phyloP scores from a whole-genome alignment of 768 basidiomycete genomes.

The Royoungia palumana region DNA sequence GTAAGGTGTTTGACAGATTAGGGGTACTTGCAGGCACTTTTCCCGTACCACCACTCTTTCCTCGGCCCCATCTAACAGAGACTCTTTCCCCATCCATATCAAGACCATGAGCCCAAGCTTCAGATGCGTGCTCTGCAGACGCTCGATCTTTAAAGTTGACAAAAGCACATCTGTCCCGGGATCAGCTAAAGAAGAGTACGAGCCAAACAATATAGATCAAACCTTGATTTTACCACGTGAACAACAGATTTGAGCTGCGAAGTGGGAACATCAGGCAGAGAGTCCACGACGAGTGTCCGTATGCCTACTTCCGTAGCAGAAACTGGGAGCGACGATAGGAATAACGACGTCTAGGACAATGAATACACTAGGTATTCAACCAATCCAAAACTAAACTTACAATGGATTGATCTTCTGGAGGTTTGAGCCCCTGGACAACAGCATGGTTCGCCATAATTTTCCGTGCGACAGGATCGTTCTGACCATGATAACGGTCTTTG shows the following conservation, averaged over 20 bases:
- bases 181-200: background rate
- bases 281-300: constrained; percentile 66
- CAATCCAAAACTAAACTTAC: constrained; percentile 47
- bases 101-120: constrained; percentile 86
- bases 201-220: constrained; percentile 8
- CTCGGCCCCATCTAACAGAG: constrained; percentile 86
- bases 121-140: constrained; percentile 84
- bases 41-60: constrained; percentile 41
- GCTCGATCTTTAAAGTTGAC: constrained; percentile 85
- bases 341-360: constrained; percentile 70
- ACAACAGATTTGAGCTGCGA: constrained; percentile 78
- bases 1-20: background rate
- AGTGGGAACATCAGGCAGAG: constrained; percentile 61
- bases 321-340: constrained; percentile 71
- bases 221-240: constrained; percentile 79
- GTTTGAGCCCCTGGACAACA: constrained; percentile 74
- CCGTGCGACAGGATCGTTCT: constrained; percentile 89
- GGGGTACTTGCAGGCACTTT: constrained; percentile 30
- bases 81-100: constrained; percentile 78
- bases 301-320: constrained; percentile 70
- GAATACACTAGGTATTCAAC: background rate
- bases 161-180: constrained; percentile 75
- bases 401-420: constrained; percentile 84
- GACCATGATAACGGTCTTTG: constrained; percentile 90
- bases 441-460: constrained; percentile 85